Percentiles rank a stretch among this genome's conserved stretches.
Evolutionary conservation across 2,329 filamentous ascomycete genomes (phyloP).

Genomic region (Remersonia thermophila): DNA sequence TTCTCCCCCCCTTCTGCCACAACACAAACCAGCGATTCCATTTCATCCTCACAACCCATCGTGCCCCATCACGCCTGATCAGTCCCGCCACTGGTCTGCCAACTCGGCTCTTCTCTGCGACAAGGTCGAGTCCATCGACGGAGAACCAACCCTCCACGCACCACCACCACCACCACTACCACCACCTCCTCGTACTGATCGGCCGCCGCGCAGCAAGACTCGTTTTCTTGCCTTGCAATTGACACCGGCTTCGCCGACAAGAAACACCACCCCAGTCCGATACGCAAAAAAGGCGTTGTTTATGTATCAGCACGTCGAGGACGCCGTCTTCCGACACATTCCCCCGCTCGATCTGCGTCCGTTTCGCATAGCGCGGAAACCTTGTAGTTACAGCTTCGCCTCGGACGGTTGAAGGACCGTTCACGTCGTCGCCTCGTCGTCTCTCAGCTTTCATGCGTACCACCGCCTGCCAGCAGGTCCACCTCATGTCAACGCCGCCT

Average conservation of each 20-base stretch:
- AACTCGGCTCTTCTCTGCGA: too few relatives aligned
- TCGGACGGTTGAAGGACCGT: constrained; percentile 69
- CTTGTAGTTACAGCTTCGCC: constrained; percentile 66
- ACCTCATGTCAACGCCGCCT: constrained; percentile 44
- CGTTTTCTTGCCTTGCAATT: constrained; percentile 3
- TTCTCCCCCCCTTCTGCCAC: too few relatives aligned
- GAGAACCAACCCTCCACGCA: too few relatives aligned
- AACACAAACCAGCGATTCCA: too few relatives aligned
- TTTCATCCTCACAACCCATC: too few relatives aligned
- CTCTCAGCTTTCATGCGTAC: constrained; percentile 44
- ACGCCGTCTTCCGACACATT: constrained; percentile 87
- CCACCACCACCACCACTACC: too few relatives aligned
- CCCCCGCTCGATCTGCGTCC: constrained; percentile 90
- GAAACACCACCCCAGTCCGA: constrained; percentile 14
- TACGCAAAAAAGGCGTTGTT: constrained; percentile 47
- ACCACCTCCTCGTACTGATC: constrained; percentile 4
- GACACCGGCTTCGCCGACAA: constrained; percentile 7
- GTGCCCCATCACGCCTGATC: too few relatives aligned
- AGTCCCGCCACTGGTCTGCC: too few relatives aligned
- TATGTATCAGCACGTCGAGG: constrained; percentile 96
- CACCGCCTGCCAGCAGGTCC: constrained; percentile 38
- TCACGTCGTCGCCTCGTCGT: constrained; percentile 20
- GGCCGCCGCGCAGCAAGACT: constrained; percentile 6
- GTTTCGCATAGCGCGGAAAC: constrained; percentile 93
- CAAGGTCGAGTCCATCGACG: too few relatives aligned